Percentiles rank a stretch among this genome's conserved stretches.
These are phyloP conservation scores for Canariomyces notabilis DNA, from an alignment of 2,329 filamentous ascomycete species.

Conservation along the genomic window DNA sequence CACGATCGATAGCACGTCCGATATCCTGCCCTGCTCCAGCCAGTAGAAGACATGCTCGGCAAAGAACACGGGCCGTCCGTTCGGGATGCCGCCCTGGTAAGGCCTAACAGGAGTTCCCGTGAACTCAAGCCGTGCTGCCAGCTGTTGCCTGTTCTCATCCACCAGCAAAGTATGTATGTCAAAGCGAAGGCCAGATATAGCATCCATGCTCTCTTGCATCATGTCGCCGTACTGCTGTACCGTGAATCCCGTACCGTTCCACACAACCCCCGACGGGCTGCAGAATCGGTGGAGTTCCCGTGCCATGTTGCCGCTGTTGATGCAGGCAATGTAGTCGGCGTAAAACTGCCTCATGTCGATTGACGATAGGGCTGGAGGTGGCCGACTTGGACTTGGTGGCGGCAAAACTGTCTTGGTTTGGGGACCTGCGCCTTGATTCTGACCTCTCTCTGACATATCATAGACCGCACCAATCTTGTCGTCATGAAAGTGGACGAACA, in stretches of 20 bases:
- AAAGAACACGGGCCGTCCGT: constrained; percentile 17
- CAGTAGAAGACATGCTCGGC: constrained; percentile 24
- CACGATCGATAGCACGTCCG: constrained; percentile 19
- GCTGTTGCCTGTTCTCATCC: constrained; percentile 17
- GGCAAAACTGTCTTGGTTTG: constrained; percentile 1
- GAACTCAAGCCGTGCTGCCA: constrained; percentile 21
- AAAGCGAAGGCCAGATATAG: constrained; percentile 19
- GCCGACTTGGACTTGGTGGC: constrained; percentile 6
- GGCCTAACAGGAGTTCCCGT: constrained; percentile 18
- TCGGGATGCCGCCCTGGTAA: constrained; percentile 16
- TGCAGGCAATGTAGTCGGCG: constrained; percentile 18
- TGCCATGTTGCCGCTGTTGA: constrained; percentile 16
- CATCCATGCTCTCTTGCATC: constrained; percentile 18
- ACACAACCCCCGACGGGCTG: constrained; percentile 14
- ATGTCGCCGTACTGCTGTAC: constrained; percentile 16
- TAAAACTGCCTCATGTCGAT: constrained; percentile 19
- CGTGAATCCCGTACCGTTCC: constrained; percentile 11
- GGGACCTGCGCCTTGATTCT: constrained; percentile 7
- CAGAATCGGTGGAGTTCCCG: constrained; percentile 18
- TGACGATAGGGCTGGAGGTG: constrained; percentile 13
- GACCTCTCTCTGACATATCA: constrained; percentile 10
- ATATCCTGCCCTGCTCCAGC: constrained; percentile 22
- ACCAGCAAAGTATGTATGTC: constrained; percentile 15
- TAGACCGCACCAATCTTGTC: constrained; percentile 13
- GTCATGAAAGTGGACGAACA: constrained; percentile 15